Percentiles rank a stretch among this genome's conserved stretches.
These are phyloP conservation scores for Volvox carteri DNA, from an alignment of 163 green algal species.

Conservation along the genomic window DNA sequence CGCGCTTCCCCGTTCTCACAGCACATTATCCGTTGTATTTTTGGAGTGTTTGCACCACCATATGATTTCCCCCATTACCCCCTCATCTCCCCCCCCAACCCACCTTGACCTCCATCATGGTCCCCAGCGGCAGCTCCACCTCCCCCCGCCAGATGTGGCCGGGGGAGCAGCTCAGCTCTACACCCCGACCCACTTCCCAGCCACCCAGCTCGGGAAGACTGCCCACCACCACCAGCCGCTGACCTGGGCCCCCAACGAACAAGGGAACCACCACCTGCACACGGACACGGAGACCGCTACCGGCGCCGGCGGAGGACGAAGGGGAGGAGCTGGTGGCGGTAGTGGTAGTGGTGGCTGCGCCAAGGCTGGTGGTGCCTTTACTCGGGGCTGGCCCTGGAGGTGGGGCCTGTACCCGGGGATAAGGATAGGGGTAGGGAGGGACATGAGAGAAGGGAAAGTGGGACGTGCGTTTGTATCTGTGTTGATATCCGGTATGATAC, in stretches of 20 bases:
- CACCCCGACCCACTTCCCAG: slow-evolving; percentile 39
- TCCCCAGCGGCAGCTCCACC: slow-evolving; percentile 61
- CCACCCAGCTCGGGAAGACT: slow-evolving; percentile 50
- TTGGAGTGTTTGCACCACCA: too few relatives aligned
- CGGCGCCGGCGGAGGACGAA: neutral
- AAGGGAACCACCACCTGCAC: slow-evolving; percentile 59
- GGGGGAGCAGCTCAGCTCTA: slow-evolving; percentile 50
- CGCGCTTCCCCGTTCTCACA: too few relatives aligned
- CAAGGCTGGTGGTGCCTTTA: neutral
- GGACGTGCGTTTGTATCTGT: neutral
- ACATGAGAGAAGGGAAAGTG: neutral
- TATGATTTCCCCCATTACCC: neutral
- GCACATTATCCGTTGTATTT: too few relatives aligned
- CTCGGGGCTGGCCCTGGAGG: neutral
- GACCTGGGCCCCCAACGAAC: slow-evolving; percentile 42
- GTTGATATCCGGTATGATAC: neutral
- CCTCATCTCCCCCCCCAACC: neutral
- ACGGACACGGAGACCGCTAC: slow-evolving; percentile 11
- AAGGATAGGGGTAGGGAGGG: neutral
- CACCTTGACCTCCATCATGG: slow-evolving; percentile 54
- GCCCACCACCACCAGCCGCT: slow-evolving; percentile 62
- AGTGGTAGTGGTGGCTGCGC: neutral
- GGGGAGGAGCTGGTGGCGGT: neutral
- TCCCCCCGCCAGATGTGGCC: slow-evolving; percentile 65
- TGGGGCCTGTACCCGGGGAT: neutral